Percentiles rank a stretch among this genome's conserved stretches.
These are phyloP conservation scores for Verticillium alfalfae DNA, from an alignment of 2,329 filamentous ascomycete species.

Conservation along the genomic window DNA sequence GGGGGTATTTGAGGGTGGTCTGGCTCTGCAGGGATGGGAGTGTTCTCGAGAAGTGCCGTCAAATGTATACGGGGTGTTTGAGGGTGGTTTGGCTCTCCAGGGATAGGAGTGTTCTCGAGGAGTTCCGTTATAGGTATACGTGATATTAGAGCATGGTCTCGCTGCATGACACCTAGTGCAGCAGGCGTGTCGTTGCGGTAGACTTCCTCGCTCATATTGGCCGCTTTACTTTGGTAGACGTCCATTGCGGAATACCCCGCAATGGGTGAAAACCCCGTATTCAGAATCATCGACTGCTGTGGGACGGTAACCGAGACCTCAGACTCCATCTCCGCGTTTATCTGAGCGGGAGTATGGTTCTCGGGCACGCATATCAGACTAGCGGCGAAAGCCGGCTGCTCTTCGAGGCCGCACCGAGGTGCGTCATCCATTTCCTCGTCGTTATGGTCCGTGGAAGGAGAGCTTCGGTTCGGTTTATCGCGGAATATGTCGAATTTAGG, in stretches of 20 bases:
- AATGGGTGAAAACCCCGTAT: not conserved
- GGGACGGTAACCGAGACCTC: not conserved
- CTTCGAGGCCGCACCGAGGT: not conserved
- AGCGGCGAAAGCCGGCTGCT: not conserved
- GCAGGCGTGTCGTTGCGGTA: not conserved
- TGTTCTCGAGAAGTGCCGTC: not conserved
- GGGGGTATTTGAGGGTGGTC: too few species aligned
- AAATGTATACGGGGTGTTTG: too few species aligned
- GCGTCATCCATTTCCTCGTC: not conserved
- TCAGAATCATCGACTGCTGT: not conserved
- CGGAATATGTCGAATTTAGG: not conserved
- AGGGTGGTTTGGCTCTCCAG: too few species aligned
- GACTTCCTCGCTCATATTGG: not conserved
- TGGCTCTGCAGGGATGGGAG: too few species aligned
- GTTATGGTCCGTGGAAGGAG: not conserved
- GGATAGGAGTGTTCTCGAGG: too few species aligned
- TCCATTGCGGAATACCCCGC: not conserved
- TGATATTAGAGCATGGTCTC: not conserved
- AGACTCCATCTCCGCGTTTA: not conserved
- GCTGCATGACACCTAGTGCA: not conserved
- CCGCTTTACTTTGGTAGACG: not conserved
- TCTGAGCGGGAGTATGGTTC: not conserved
- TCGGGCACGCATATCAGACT: not conserved
- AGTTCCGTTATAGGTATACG: not conserved
- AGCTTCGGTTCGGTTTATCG: not conserved